Evolutionary conservation across 2,329 filamentous ascomycete species (phyloP), one percentile per base, ranked within the genome.

Genomic region (Hypocrella siamensis): DNA sequence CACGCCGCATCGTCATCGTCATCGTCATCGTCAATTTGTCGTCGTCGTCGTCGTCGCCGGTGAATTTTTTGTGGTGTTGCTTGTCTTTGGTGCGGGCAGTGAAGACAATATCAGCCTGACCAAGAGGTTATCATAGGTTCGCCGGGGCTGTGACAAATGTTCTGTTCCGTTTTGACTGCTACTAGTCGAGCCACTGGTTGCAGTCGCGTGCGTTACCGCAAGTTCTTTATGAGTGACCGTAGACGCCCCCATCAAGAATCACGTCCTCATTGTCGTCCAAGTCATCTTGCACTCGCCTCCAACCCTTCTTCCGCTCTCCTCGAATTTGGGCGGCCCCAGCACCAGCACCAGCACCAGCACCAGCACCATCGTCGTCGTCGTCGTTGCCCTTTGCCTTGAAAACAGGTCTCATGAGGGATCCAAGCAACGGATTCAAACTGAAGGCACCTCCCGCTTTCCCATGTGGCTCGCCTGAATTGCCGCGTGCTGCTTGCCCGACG

Each of bases 341-440:
- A n/a, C n/a, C n/a, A n/a, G n/a, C n/a, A n/a, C n/a, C n/a, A n/a
- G n/a, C n/a, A n/a, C n/a, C n/a, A n/a, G n/a, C n/a, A n/a, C n/a
- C n/a, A n/a, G n/a, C n/a, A n/a, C n/a, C n/a, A n/a, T n/a, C n/a
- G n/a, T n/a, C n/a, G 6, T 35, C 34, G 15, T 34, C 29, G 17
- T 59, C 67, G 43, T 75, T 70, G 4, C 61, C 67, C 41, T 67
- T 67, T 12, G 54, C 52, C 34, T 70, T 56, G 32, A 54, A 72
- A 5, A 75, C 67, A 0, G 79, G 79, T 41, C 70, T 65, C 40
- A 84, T 77, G 39, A 83, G 46, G 0, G 65, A 65, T 3, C 70
- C 69, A 10, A 82, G 54, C 19, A 83, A 51, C 2, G 79, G 79
- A 39, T 84, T 85, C 35, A 59, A 65, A 42, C 74, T 78, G 43